These are phyloP conservation scores for Coemansia sp. DNA, from an alignment of 192 early-diverging fungal species.

Conservation along the genomic window DNA sequence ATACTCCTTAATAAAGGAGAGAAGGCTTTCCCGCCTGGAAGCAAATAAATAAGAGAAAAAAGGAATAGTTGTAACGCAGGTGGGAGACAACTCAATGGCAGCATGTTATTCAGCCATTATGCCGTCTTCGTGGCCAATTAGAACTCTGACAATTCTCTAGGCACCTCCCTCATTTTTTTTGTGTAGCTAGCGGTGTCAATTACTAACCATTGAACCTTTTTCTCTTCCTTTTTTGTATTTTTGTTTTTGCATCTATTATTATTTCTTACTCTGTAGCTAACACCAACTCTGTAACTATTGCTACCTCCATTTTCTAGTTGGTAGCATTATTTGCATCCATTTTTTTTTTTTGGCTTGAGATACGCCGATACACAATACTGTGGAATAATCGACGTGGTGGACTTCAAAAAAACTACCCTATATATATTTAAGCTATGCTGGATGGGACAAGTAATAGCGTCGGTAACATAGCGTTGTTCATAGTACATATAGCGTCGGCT, in stretches of 20 bases:
- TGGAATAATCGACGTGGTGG: not conserved
- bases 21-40: not conserved
- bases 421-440: slow-evolving; percentile 22
- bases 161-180: not conserved
- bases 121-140: not conserved
- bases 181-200: not conserved
- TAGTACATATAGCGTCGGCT: slow-evolving; percentile 47
- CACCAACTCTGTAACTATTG: not conserved
- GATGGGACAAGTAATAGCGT: slow-evolving; percentile 34
- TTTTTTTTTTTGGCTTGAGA: slow-evolving; percentile 1
- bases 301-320: not conserved
- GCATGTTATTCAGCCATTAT: slow-evolving; percentile 11
- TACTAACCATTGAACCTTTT: not conserved
- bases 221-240: slow-evolving; percentile 9
- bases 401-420: not conserved
- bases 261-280: not conserved
- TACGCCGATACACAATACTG: not conserved
- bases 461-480: slow-evolving; percentile 47
- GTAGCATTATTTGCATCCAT: not conserved
- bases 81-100: not conserved
- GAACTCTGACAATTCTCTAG: not conserved
- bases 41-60: not conserved
- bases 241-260: not conserved
- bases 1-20: not conserved
- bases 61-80: not conserved